phyloP scores from a whole-genome alignment of 2,329 filamentous ascomycete species.

The Huntiella moniliformis region DNA sequence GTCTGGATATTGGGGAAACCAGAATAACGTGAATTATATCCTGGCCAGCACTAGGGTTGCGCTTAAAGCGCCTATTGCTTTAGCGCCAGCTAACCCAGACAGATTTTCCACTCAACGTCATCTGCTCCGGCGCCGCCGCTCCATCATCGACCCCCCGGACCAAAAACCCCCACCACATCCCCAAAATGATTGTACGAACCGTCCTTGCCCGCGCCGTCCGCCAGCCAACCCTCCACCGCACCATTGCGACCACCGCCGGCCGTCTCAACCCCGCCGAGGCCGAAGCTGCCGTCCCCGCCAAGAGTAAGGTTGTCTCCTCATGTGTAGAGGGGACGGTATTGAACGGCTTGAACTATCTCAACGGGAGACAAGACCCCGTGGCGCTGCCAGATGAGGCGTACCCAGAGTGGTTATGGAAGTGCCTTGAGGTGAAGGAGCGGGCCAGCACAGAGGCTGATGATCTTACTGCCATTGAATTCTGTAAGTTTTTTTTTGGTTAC shows the following conservation, averaged over 20 bases:
- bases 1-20: too few species aligned
- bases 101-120: conserved; percentile 8
- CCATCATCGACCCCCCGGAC: background rate
- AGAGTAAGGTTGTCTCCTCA: conserved; percentile 18
- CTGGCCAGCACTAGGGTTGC: background rate
- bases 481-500: conserved; percentile 30
- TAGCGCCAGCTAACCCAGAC: background rate
- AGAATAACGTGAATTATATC: too few species aligned
- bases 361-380: conserved; percentile 53
- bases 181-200: conserved; percentile 15
- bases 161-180: background rate
- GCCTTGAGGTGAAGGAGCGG: conserved; percentile 44
- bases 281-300: conserved; percentile 7
- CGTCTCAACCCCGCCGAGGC: conserved; percentile 2
- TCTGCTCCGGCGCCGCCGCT: background rate
- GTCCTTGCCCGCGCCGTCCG: conserved; percentile 2
- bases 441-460: conserved; percentile 28
- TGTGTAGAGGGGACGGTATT: conserved; percentile 52
- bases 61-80: conserved; percentile 3
- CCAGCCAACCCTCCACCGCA: conserved; percentile 5
- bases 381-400: conserved; percentile 59
- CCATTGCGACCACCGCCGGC: conserved; percentile 6
- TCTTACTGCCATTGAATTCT: conserved; percentile 56
- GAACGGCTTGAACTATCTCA: conserved; percentile 59
- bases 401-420: conserved; percentile 62